Evolutionary conservation across 805 yeast species (phyloP).

Genomic region (Candida palmyrensis): DNA sequence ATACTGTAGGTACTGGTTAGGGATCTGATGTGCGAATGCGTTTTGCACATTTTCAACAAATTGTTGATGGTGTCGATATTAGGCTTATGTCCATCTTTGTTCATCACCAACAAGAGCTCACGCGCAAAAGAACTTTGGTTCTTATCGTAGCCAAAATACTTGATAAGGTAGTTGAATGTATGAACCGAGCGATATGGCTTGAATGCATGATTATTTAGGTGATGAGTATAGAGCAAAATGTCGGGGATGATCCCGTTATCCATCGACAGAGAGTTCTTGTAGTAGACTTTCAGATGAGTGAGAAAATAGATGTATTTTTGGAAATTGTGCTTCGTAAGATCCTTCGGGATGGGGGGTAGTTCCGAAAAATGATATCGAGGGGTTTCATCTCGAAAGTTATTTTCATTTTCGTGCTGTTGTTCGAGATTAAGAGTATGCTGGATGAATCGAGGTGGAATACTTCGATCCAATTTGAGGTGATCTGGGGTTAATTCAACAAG

Average conservation of each 20-base stretch:
- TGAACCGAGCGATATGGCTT: constrained; percentile 26
- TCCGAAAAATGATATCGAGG: constrained; percentile 24
- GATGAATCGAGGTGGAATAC: background rate
- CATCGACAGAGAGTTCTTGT: constrained; percentile 28
- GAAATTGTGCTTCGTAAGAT: constrained; percentile 15
- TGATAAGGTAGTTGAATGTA: constrained; percentile 35
- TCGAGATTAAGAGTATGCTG: constrained; percentile 15
- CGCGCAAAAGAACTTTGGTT: constrained; percentile 37
- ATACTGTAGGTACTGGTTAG: constrained; percentile 27
- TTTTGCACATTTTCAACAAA: constrained; percentile 24
- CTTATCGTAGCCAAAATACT: constrained; percentile 35
- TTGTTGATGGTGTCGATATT: constrained; percentile 36
- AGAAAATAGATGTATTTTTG: constrained; percentile 30
- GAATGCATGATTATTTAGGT: constrained; percentile 24
- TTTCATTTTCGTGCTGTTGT: constrained; percentile 11
- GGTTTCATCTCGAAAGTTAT: constrained; percentile 8
- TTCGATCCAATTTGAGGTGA: constrained; percentile 14
- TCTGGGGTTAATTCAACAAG: constrained; percentile 28
- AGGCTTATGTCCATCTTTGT: constrained; percentile 36
- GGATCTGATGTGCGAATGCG: constrained; percentile 28
- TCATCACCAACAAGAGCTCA: constrained; percentile 35
- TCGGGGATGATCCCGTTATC: constrained; percentile 32
- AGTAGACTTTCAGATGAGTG: constrained; percentile 29
- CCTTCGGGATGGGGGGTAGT: constrained; percentile 27
- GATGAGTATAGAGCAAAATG: constrained; percentile 34